Conservation (phyloP, 2,329 filamentous ascomycete genomes). For the Venturia nashicola region DNA sequence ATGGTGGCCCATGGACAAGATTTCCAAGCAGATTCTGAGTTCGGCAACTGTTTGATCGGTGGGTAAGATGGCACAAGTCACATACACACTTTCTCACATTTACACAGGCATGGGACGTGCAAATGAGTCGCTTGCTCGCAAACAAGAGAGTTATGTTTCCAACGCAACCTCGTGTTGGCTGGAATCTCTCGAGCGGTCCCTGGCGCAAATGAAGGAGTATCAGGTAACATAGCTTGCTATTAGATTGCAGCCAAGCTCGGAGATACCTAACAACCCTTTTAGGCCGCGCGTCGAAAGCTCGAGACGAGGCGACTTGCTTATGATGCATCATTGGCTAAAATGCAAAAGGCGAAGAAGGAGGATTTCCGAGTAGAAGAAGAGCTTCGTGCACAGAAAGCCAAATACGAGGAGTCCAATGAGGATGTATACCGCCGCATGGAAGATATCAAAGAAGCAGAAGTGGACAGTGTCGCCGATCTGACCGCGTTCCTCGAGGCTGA, state of each 20-base stretch:
- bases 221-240: slow-evolving; percentile 45
- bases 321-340: slow-evolving; percentile 77
- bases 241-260: not conserved
- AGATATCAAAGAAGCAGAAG: slow-evolving; percentile 87
- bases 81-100: not conserved
- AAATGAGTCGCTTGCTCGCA: slow-evolving; percentile 74
- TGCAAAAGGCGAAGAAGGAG: slow-evolving; percentile 88
- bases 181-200: slow-evolving; percentile 77
- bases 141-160: slow-evolving; percentile 72
- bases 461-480: slow-evolving; percentile 69
- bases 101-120: slow-evolving; percentile 60
- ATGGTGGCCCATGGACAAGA: slow-evolving; percentile 89
- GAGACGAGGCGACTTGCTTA: slow-evolving; percentile 82
- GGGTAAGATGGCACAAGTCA: not conserved
- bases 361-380: slow-evolving; percentile 92
- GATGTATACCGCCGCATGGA: slow-evolving; percentile 89
- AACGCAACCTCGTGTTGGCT: slow-evolving; percentile 75
- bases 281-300: slow-evolving; percentile 83
- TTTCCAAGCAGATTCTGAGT: slow-evolving; percentile 82
- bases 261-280: slow-evolving; percentile 13
- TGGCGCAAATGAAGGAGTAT: slow-evolving; percentile 96
- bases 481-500: slow-evolving; percentile 77
- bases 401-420: slow-evolving; percentile 91
- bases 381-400: slow-evolving; percentile 77
- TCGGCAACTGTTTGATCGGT: slow-evolving; percentile 60